Base-by-base conservation (phyloP, 371 early-diverging fungal species). In the Rhizopus stolonifer region DNA sequence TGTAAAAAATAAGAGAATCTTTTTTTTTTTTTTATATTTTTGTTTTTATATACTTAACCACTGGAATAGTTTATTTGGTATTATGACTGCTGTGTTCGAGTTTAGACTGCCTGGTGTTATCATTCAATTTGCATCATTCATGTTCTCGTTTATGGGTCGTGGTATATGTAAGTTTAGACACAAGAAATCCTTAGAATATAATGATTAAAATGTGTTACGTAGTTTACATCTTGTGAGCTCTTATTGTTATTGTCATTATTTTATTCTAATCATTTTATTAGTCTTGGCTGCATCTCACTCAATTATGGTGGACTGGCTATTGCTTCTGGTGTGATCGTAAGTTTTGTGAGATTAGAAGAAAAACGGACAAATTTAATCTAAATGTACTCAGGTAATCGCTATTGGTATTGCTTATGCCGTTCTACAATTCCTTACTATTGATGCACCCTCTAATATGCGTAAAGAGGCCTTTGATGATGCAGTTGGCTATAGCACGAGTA, bases 11-110 rank as follows among this genome's bases (percentile, higher is more conserved):
- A 31, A 47, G 21, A 17, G 15, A 19, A 21, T 25, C n/a, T n/a
- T n/a, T n/a, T n/a, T n/a, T n/a, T n/a, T n/a, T n/a, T n/a, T n/a
- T n/a, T n/a, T n/a, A n/a, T n/a, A n/a, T n/a, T n/a, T n/a, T n/a
- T n/a, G n/a, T n/a, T n/a, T n/a, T n/a, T n/a, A n/a, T n/a, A n/a
- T 17, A 39, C n/a, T 29, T 29, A 29, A 47, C 17, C 18, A 26
- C 6, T 7, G 21, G 7, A 24, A 32, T 43, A 66, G 61, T 14
- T 36, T 74, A 0, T 70, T 74, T 52, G 74, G 74, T 54, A 44
- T 69, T 3, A 64, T 74, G 50, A 64, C 64, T 8, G 36, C 50
- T n/a, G 15, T 74, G 10, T 74, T 74, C 43, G 74, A 74, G 31
- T 74, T 74, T 29, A 59, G 69, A 32, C 36, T 74, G 13, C 74